These are phyloP conservation scores for Lasiodiplodia sp. DNA, from an alignment of 2,329 filamentous ascomycete genomes.

Conservation along the genomic window DNA sequence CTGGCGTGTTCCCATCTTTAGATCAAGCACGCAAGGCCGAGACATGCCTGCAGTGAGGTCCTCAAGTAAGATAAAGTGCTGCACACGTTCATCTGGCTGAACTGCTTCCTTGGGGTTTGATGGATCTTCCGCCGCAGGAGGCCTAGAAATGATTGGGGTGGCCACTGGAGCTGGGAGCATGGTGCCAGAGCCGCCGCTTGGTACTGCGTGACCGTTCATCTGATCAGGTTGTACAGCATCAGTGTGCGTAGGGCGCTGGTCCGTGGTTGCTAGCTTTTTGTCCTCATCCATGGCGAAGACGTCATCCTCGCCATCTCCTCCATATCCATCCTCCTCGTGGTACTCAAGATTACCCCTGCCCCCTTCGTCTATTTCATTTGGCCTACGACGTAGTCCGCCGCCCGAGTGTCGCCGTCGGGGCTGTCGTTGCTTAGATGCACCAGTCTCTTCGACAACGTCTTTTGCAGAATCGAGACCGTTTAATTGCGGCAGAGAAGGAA, in stretches of 20 bases:
- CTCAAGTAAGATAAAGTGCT: slow-evolving; percentile 92
- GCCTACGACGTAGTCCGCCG: slow-evolving; percentile 78
- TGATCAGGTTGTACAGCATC: slow-evolving; percentile 5
- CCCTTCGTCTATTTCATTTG: slow-evolving; percentile 68
- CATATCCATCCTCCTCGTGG: slow-evolving; percentile 88
- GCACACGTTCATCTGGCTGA: slow-evolving; percentile 69
- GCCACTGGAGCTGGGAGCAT: slow-evolving; percentile 45
- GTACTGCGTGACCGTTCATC: slow-evolving; percentile 5
- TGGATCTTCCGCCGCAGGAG: slow-evolving; percentile 35
- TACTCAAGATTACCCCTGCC: slow-evolving; percentile 83
- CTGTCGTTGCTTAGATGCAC: slow-evolving; percentile 34
- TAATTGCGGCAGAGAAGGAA: slow-evolving; percentile 27
- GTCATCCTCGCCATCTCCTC: slow-evolving; percentile 76
- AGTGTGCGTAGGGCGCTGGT: background rate
- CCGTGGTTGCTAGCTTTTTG: slow-evolving; percentile 31
- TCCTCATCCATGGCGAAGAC: slow-evolving; percentile 73
- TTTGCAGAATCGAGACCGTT: slow-evolving; percentile 37
- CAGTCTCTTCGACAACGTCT: slow-evolving; percentile 35
- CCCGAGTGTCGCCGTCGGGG: slow-evolving; percentile 80
- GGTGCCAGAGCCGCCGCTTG: slow-evolving; percentile 31
- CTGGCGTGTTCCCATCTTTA: slow-evolving; percentile 98
- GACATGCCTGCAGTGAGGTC: slow-evolving; percentile 97
- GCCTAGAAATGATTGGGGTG: slow-evolving; percentile 28
- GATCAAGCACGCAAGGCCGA: slow-evolving; percentile 91
- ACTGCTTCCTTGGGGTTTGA: slow-evolving; percentile 55